Evolutionary conservation across 345 rosid genomes (phyloP).

Genomic region (Populus alba): DNA sequence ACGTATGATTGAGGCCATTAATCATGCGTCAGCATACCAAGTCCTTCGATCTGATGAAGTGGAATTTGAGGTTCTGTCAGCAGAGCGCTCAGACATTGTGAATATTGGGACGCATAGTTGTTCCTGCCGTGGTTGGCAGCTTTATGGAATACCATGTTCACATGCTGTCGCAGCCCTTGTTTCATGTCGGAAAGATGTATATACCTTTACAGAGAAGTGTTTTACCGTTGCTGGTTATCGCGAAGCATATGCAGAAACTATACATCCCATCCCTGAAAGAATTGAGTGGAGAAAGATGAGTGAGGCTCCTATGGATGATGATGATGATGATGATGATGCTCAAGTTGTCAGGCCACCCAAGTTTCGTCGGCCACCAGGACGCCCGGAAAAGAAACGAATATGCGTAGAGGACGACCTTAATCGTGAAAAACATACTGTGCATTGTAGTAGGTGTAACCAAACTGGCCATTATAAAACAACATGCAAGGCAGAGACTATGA

Average conservation of each 20-base stretch:
- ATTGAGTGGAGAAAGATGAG: conserved; percentile 36
- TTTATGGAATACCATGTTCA: conserved; percentile 56
- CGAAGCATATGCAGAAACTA: conserved; percentile 41
- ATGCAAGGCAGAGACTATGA: conserved; percentile 44
- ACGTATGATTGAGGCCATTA: conserved; percentile 35
- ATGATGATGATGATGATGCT: conserved; percentile 22
- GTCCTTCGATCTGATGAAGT: conserved; percentile 60
- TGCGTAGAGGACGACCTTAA: conserved; percentile 45
- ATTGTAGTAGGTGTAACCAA: conserved; percentile 53
- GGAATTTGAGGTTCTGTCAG: conserved; percentile 53
- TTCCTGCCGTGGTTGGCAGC: conserved; percentile 62
- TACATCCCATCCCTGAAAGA: conserved; percentile 37
- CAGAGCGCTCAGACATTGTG: conserved; percentile 51
- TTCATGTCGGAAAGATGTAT: conserved; percentile 42
- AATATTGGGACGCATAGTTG: conserved; percentile 42
- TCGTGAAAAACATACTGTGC: conserved; percentile 51
- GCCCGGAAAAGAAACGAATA: conserved; percentile 57
- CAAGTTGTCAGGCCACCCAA: conserved; percentile 46
- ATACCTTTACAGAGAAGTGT: conserved; percentile 43
- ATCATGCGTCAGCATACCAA: conserved; percentile 35
- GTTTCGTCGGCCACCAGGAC: conserved; percentile 49
- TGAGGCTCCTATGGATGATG: conserved; percentile 16
- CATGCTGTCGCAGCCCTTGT: conserved; percentile 55
- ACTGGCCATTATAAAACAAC: conserved; percentile 60
- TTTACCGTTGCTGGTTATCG: conserved; percentile 48